phyloP scores from a whole-genome alignment of 1,284 basidiomycete species.

The Quambalaria eucalypti region DNA sequence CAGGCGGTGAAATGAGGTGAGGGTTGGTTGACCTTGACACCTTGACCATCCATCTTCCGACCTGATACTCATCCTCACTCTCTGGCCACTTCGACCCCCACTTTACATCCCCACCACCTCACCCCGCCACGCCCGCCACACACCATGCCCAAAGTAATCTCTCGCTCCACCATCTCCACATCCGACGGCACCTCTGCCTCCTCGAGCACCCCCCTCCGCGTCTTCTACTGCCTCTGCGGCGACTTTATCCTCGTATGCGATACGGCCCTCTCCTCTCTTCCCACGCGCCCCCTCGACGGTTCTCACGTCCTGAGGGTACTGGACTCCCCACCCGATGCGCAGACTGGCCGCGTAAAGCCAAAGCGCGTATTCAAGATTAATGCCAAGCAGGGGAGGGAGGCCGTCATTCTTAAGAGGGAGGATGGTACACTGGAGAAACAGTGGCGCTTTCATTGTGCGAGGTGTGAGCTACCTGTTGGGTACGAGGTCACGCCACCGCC shows the following conservation, averaged over 20 bases:
- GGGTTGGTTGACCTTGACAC: no score
- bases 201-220: not conserved
- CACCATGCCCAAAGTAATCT: not conserved
- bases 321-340: conserved; percentile 18
- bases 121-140: not conserved
- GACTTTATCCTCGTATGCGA: conserved; percentile 40
- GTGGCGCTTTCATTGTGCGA: conserved; percentile 29
- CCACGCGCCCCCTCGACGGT: conserved; percentile 29
- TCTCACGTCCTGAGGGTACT: conserved; percentile 27
- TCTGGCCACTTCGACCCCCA: not conserved
- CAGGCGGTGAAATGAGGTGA: no score
- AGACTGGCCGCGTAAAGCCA: conserved; percentile 12
- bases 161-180: not conserved
- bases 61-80: not conserved
- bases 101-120: not conserved
- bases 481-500: conserved; percentile 42
- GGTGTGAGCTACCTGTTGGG: conserved; percentile 34
- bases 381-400: conserved; percentile 28
- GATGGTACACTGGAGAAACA: conserved; percentile 32
- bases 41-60: not conserved
- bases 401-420: conserved; percentile 12
- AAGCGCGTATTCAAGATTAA: conserved; percentile 34
- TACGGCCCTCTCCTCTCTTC: conserved; percentile 12
- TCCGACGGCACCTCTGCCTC: not conserved
- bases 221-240: conserved; percentile 43